phyloP scores from a whole-genome alignment of 2,329 filamentous ascomycete genomes.

The Trichoderma polysporum region DNA sequence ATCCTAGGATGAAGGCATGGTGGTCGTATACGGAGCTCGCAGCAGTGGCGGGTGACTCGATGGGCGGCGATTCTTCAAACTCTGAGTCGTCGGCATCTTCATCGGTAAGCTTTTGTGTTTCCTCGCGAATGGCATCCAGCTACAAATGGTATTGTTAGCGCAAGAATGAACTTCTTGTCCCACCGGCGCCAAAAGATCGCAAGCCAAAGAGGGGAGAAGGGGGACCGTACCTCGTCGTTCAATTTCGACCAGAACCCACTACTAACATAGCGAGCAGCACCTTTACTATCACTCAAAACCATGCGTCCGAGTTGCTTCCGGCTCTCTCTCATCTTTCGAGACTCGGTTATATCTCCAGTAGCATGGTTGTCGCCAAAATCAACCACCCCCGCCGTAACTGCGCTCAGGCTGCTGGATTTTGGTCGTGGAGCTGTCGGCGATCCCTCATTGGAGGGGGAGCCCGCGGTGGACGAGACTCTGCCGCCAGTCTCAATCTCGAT shows the following conservation, averaged over 20 bases:
- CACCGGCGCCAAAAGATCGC: neutral
- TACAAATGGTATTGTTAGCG: conserved; percentile 21
- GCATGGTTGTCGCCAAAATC: conserved; percentile 31
- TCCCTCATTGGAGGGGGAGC: conserved; percentile 29
- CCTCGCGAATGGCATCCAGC: conserved; percentile 47
- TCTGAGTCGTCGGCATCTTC: conserved; percentile 56
- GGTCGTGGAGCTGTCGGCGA: conserved; percentile 19
- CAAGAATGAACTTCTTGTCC: neutral
- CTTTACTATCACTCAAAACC: conserved; percentile 67
- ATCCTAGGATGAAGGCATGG: conserved; percentile 71
- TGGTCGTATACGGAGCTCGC: conserved; percentile 48
- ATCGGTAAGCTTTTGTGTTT: conserved; percentile 47
- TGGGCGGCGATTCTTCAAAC: conserved; percentile 54
- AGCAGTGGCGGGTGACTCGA: conserved; percentile 40
- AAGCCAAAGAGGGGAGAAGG: neutral
- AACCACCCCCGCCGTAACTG: conserved; percentile 8
- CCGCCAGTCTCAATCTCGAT: conserved; percentile 52
- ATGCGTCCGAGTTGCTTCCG: conserved; percentile 62
- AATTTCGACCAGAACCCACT: conserved; percentile 75
- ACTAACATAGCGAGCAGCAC: conserved; percentile 70
- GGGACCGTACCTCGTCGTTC: conserved; percentile 63
- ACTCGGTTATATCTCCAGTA: conserved; percentile 38
- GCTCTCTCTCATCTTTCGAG: conserved; percentile 30
- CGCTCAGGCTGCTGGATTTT: conserved; percentile 19
- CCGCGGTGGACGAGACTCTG: conserved; percentile 33